Conservation (phyloP, 805 yeast species). For the Wickerhamiella parazyma region DNA sequence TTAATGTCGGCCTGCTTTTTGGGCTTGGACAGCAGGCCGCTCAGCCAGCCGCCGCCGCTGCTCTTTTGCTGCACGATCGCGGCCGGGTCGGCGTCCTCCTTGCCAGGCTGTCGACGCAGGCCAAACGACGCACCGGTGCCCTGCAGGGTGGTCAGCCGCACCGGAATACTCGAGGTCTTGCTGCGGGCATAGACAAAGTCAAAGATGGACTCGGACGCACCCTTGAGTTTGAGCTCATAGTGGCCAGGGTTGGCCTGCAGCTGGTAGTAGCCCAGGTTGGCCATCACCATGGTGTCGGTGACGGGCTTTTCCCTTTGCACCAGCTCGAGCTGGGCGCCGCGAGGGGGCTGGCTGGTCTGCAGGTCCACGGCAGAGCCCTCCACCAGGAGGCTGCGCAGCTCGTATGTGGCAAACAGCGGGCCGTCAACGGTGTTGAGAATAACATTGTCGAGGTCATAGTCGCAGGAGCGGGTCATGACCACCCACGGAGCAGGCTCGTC, state of each 20-base stretch:
- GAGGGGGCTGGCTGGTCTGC: conserved; percentile 30
- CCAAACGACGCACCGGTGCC: background rate
- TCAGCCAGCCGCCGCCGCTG: conserved; percentile 1
- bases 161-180: background rate
- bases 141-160: conserved; percentile 3
- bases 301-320: conserved; percentile 13
- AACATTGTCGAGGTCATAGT: conserved; percentile 52
- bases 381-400: conserved; percentile 41
- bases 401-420: conserved; percentile 34
- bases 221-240: conserved; percentile 42
- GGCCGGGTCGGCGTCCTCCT: conserved; percentile 22
- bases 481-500: conserved; percentile 59
- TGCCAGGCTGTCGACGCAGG: conserved; percentile 22
- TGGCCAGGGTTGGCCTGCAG: conserved; percentile 59
- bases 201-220: conserved; percentile 33
- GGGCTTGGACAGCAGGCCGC: background rate
- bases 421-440: conserved; percentile 29
- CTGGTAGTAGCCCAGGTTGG: conserved; percentile 73
- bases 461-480: conserved; percentile 37
- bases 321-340: conserved; percentile 40
- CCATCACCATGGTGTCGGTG: conserved; percentile 56
- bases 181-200: conserved; percentile 20
- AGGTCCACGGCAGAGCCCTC: conserved; percentile 57
- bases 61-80: background rate
- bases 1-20: conserved; percentile 44